Evolutionary conservation across 2,329 filamentous ascomycete species (phyloP).

Genomic region (Alternaria incomplexa): DNA sequence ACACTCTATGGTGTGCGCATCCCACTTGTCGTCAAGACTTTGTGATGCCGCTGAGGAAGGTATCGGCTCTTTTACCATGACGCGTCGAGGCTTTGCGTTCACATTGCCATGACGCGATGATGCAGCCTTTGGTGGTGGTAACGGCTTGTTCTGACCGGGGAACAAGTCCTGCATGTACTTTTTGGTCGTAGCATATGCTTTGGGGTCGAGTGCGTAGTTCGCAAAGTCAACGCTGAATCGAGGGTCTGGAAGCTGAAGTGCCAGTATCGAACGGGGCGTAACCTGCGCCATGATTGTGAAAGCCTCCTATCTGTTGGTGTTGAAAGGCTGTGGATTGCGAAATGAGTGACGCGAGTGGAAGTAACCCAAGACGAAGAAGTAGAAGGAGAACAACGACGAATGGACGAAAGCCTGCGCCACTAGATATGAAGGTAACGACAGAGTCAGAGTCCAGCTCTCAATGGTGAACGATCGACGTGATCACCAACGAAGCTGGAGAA

Average conservation of each 20-base stretch:
- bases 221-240: conserved; percentile 32
- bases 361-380: neutral
- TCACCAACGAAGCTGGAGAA: conserved; percentile 1
- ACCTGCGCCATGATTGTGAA: conserved; percentile 20
- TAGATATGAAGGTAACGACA: conserved; percentile 3
- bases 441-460: conserved; percentile 10
- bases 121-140: neutral
- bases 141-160: conserved; percentile 11
- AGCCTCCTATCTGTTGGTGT: neutral
- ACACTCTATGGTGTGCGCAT: conserved; percentile 1
- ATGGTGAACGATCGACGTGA: neutral
- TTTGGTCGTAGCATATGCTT: conserved; percentile 4
- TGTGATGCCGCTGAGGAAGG: neutral
- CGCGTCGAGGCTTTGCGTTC: neutral
- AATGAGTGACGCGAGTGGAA: neutral
- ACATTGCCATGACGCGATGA: neutral
- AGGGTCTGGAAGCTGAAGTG: conserved; percentile 30
- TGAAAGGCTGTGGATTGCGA: neutral
- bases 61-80: neutral
- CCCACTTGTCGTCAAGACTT: neutral
- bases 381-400: neutral
- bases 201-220: conserved; percentile 13
- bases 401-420: conserved; percentile 1
- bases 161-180: conserved; percentile 11
- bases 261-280: conserved; percentile 20